Base-by-base conservation (phyloP, 257 asterid genomes). In the Phtheirospermum japonicum region DNA sequence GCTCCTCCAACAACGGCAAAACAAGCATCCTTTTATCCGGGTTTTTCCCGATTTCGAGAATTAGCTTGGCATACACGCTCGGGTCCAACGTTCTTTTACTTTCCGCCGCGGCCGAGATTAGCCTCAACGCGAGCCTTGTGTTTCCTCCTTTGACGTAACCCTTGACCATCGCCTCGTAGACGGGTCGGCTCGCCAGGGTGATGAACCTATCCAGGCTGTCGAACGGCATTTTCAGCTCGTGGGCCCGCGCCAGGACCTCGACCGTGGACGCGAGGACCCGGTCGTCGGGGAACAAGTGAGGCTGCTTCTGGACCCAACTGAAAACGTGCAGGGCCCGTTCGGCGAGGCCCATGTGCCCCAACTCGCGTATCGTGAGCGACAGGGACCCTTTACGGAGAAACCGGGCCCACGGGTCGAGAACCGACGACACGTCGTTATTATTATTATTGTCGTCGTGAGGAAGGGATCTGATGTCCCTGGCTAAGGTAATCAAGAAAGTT, bases 371-470 rank as follows among this genome's bases (percentile, higher is more conserved):
- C 6, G 92, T 87, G 50, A 90, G 56, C 0, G 96, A 90, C 57
- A 90, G 64, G 0, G 96, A 84, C 39, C 97, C 97, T 70, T 87
- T 90, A 8, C 88, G 79, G 0, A 90, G 85, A 83, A 85, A 87
- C 11, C 69, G 83, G 53, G 80, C 69, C 90, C 92, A 81, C 55
- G 70, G 75, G 63, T 72, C 57, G 58, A 87, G 88, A 64, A 87
- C 82, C 49, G 28, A 19, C 26, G 95, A 83, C 56, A 87, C 95
- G 69, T 75, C 36, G 3, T 23, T 3, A 23, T 23, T 23, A 23
- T 23, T 23, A 23, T 23, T 23, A 30, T 75, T 42, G 7, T 12
- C 85, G 51, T 81, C 82, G 0, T 62, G 61, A 31, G 85, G 78
- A n/a, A 90, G 94, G 71, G 46, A 64, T 55, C 70, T 83, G 6